Base-by-base conservation (phyloP, 2,329 filamentous ascomycete genomes). In the Xylariaceae sp. region DNA sequence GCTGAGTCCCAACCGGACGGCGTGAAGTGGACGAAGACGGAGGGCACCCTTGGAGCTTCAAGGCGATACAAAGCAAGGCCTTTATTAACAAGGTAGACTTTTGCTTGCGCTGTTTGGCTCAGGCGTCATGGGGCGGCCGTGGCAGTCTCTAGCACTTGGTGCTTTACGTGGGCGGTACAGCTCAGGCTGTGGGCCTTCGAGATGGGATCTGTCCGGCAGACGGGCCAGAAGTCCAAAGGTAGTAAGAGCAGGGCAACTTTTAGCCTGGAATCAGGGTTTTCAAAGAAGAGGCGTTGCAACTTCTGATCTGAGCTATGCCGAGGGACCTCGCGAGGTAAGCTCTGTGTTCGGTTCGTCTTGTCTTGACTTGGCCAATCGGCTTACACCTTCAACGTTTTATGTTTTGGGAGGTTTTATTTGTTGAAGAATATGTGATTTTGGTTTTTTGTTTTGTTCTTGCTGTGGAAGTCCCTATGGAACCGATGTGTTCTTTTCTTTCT, bases 261-360 rank as follows among this genome's bases (percentile, higher is more conserved):
- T 32, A 19, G 16, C 23, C 19, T 19, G 19, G 18, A 45, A 20
- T 40, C 41, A 41, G 16, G 18, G 18, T 12, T 16, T 48, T 12
- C 56, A 62, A 19, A 54, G 43, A 49, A 66, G 71, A 54, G 56
- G 61, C 9, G 41, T 62, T 29, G 49, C 59, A 7, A 60, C 71
- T 3, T 64, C 73, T 47, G 70, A 66, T 7, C 42, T 61, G 44
- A 73, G 70, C 52, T 67, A 68, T 60, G 62, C 55, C 12, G 65
- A 68, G 54, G 74, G 74, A 9, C 67, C 70, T 12, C 62, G 54
- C 6, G 67, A 70, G 43, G 73, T 74, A 64, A 52, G 53, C 64
- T 14, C 20, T 53, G 43, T 49, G 40, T 16, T 5, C 44, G n/a
- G n/a, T n/a, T n/a, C n/a, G n/a, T n/a, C n/a, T n/a, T n/a, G n/a